Evolutionary conservation across 768 basidiomycete species (phyloP).

Genomic region (Mycena amicta): DNA sequence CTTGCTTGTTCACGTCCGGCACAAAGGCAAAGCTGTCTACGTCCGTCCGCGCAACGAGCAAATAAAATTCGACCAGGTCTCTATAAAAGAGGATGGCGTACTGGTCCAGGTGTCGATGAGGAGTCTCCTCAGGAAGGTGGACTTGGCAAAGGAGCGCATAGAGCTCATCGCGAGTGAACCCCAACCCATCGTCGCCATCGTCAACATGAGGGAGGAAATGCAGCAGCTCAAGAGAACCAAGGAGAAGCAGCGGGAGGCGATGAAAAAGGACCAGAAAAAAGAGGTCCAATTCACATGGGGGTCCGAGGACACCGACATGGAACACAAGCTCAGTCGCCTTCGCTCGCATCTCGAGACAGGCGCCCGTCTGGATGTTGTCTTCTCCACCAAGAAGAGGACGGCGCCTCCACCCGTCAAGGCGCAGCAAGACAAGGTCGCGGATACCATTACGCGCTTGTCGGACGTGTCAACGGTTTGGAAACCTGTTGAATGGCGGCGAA

Average conservation of each 20-base stretch:
- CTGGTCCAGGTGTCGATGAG: constrained; percentile 40
- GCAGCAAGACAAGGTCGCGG: constrained; percentile 47
- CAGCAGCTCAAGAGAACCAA: constrained; percentile 40
- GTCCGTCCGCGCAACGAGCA: constrained; percentile 34
- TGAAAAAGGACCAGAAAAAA: constrained; percentile 46
- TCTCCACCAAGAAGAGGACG: constrained; percentile 50
- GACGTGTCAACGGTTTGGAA: constrained; percentile 62
- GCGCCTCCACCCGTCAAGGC: constrained; percentile 39
- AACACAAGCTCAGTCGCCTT: constrained; percentile 66
- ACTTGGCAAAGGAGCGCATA: constrained; percentile 46
- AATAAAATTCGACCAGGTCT: constrained; percentile 47
- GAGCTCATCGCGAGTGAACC: constrained; percentile 57
- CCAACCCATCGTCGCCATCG: constrained; percentile 61
- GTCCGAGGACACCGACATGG: constrained; percentile 57
- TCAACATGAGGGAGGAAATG: constrained; percentile 47
- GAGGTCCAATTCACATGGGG: constrained; percentile 77
- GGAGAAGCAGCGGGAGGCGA: constrained; percentile 36
- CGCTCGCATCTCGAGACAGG: constrained; percentile 63
- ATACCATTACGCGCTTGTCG: constrained; percentile 42
- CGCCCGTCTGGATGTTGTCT: constrained; percentile 55
- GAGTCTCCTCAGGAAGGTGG: constrained; percentile 47
- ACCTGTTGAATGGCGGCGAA: constrained; percentile 39
- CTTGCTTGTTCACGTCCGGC: constrained; percentile 7
- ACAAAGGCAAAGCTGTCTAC: constrained; percentile 12
- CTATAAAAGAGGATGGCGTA: constrained; percentile 49